Evolutionary conservation across 2,329 filamentous ascomycete genomes (phyloP), one percentile per base, ranked within the genome.

Genomic region (Sporothrix sp.): DNA sequence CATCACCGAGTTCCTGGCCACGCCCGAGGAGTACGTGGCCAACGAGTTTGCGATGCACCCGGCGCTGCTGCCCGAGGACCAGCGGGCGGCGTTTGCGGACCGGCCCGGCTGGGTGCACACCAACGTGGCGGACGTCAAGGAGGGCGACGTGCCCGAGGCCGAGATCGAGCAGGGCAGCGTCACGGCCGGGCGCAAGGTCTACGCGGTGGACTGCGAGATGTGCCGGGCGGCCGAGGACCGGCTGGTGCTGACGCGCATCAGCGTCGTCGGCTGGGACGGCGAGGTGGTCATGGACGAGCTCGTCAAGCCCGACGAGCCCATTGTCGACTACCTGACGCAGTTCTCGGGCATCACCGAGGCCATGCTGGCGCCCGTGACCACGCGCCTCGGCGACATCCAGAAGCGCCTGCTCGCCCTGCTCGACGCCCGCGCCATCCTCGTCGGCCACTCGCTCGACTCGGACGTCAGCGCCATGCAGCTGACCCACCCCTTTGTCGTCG

Each of bases 191-290:
- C 80, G 88, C 55, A 77, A 84, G 33, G 71, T 96, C 10, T 71
- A 94, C 44, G 84, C 88, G 1, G 73, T 98, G 50, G 93, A 98
- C 64, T 98, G 93, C 67, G 93, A 98, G 67, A 98, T 98, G 93
- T 95, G 90, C 64, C 82, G 88, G 68, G 94, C 89, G 2, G 85
- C 83, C 53, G 81, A 84, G 54, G 81, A 81, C 43, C 79, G 87
- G 57, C 87, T 85, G 56, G 87, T 90, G 32, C 79, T 98, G 38
- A 94, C 93, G 2, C 82, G 93, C 51, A 84, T 97, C 63, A 96
- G 89, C 63, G 66, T 97, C 35, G 72, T 98, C 7, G 73, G 81
- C 54, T 98, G 93, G 91, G 80, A 89, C 58, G 90, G 90, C 44
- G 78, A 81, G 30, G 77, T 86, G 9, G 73, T 95, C 14, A 69